These are phyloP conservation scores for Dactylellina drechsleri DNA, from an alignment of 2,329 filamentous ascomycete species.

Conservation along the genomic window DNA sequence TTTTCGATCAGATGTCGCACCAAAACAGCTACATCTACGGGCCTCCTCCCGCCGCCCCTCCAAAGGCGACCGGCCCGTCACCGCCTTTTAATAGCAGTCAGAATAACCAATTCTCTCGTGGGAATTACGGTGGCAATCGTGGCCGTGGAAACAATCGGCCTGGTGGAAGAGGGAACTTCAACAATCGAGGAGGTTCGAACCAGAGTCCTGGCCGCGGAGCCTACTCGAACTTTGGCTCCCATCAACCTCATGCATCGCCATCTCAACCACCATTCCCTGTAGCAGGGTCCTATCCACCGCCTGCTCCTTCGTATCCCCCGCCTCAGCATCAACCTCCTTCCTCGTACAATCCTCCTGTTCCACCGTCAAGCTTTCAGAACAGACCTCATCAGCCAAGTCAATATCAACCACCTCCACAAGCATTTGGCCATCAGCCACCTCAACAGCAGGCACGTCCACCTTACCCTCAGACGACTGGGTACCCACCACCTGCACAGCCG, in stretches of 20 bases:
- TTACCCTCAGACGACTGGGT: slow-evolving; percentile 34
- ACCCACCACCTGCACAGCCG: slow-evolving; percentile 16
- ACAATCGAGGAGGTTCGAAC: slow-evolving; percentile 39
- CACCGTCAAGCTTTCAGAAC: slow-evolving; percentile 32
- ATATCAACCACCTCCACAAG: slow-evolving; percentile 51
- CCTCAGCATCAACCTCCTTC: slow-evolving; percentile 34
- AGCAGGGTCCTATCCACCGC: slow-evolving; percentile 36
- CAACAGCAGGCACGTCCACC: slow-evolving; percentile 41
- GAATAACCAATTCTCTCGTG: slow-evolving; percentile 51
- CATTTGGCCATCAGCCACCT: slow-evolving; percentile 49
- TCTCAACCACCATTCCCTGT: slow-evolving; percentile 44
- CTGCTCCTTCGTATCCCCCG: slow-evolving; percentile 36
- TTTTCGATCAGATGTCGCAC: slow-evolving; percentile 48
- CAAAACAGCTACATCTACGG: slow-evolving; percentile 54
- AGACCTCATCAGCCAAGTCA: slow-evolving; percentile 44
- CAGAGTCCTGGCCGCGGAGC: slow-evolving; percentile 41
- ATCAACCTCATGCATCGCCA: slow-evolving; percentile 41
- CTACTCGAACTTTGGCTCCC: slow-evolving; percentile 45
- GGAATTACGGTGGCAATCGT: slow-evolving; percentile 42
- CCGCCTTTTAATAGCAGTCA: slow-evolving; percentile 41
- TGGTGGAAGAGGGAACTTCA: slow-evolving; percentile 50
- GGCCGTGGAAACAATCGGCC: slow-evolving; percentile 42
- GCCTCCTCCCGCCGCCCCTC: slow-evolving; percentile 49
- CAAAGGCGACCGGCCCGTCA: slow-evolving; percentile 44
- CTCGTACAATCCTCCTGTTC: slow-evolving; percentile 34